Percentiles rank a stretch among this genome's conserved stretches.
Conservation (phyloP, 768 basidiomycete genomes). For the Cystobasidium tubakii region DNA sequence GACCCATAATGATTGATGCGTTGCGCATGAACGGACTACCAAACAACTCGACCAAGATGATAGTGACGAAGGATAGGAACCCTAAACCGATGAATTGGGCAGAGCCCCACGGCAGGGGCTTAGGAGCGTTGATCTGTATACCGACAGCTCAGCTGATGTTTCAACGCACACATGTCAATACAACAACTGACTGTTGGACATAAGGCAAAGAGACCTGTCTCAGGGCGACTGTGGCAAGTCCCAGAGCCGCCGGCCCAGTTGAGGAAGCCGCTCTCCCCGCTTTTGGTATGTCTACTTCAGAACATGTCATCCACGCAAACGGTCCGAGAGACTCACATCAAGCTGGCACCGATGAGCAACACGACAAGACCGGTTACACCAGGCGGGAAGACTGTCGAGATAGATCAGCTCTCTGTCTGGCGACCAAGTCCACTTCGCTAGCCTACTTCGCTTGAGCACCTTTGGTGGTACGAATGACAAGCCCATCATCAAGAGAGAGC, state of each 20-base stretch:
- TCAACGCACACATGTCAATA: too few relatives aligned
- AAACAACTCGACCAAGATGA: slow-evolving; percentile 72
- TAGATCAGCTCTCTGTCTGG: background rate
- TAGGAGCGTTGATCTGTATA: slow-evolving; percentile 58
- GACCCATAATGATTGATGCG: slow-evolving; percentile 46
- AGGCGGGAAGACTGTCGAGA: slow-evolving; percentile 60
- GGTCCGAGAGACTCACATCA: slow-evolving; percentile 51
- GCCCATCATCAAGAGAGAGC: slow-evolving; percentile 39
- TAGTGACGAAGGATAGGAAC: slow-evolving; percentile 70
- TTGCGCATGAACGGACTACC: slow-evolving; percentile 81
- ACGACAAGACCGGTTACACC: slow-evolving; percentile 76
- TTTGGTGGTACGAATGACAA: slow-evolving; percentile 45
- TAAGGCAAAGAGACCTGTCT: slow-evolving; percentile 61
- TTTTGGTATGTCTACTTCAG: background rate
- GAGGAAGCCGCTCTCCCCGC: slow-evolving; percentile 63
- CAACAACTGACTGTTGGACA: slow-evolving; percentile 56
- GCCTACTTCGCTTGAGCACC: slow-evolving; percentile 54
- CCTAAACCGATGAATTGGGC: slow-evolving; percentile 80
- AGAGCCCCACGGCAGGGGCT: slow-evolving; percentile 70
- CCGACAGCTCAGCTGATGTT: background rate
- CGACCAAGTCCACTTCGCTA: background rate
- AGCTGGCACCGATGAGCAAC: slow-evolving; percentile 69
- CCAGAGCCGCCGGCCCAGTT: slow-evolving; percentile 84
- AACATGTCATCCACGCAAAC: background rate
- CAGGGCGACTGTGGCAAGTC: slow-evolving; percentile 60